A percentile compares a stretch with the other conserved stretches of the same genome.
These are phyloP conservation scores for Fusarium veterinarium DNA, from an alignment of 2,329 filamentous ascomycete genomes.

Conservation along the genomic window DNA sequence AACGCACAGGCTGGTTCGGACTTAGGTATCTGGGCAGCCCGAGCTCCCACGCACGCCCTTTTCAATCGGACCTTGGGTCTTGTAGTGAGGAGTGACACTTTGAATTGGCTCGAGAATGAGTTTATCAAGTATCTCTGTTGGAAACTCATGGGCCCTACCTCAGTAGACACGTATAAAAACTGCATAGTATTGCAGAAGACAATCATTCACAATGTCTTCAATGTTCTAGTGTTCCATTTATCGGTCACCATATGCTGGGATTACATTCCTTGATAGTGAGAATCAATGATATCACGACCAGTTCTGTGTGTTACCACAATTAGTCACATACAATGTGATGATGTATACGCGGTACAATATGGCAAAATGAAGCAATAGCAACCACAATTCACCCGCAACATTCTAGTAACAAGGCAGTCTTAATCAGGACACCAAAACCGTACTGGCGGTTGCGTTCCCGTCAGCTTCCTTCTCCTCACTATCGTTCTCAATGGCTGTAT, in stretches of 20 bases:
- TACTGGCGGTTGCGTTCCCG: slow-evolving; percentile 50
- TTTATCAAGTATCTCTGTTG: background rate
- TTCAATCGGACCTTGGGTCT: background rate
- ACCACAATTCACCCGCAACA: background rate
- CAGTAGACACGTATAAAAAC: slow-evolving; percentile 12
- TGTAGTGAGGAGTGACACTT: background rate
- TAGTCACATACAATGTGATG: background rate
- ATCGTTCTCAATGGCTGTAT: slow-evolving; percentile 50
- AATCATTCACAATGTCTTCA: background rate
- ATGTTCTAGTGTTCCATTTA: background rate
- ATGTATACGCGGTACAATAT: no score
- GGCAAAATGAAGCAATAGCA: background rate
- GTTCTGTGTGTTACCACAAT: background rate
- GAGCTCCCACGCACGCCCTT: slow-evolving; percentile 4
- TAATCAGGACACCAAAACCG: slow-evolving; percentile 51
- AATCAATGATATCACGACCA: slow-evolving; percentile 4
- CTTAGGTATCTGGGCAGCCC: background rate
- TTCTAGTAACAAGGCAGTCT: background rate
- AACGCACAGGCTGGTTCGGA: background rate
- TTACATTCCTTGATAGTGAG: slow-evolving; percentile 1
- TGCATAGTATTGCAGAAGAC: background rate
- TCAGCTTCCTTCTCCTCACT: slow-evolving; percentile 20
- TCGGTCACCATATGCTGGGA: background rate
- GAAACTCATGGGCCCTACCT: slow-evolving; percentile 10
- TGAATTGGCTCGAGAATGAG: background rate